phyloP scores from a whole-genome alignment of 768 basidiomycete species.

The Brasilioporus rufonigricans region DNA sequence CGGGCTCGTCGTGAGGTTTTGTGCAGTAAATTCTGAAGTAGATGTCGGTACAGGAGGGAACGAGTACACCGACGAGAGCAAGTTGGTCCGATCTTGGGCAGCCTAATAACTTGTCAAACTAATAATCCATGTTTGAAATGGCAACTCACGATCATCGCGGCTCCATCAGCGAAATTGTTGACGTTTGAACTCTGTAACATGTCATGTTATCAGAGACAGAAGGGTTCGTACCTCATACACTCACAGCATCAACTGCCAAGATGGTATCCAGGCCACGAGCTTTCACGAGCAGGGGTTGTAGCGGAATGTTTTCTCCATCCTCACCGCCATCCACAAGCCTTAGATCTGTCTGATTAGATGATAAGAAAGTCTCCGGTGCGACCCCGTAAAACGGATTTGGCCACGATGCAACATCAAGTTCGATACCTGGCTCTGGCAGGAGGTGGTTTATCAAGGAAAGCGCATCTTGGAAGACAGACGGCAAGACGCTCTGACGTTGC shows the following conservation, averaged over 20 bases:
- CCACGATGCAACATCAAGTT: constrained; percentile 31
- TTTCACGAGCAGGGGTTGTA: constrained; percentile 48
- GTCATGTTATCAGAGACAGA: not conserved
- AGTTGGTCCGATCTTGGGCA: constrained; percentile 37
- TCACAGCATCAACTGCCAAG: constrained; percentile 45
- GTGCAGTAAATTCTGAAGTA: constrained; percentile 29
- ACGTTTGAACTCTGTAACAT: constrained; percentile 13
- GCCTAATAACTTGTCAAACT: constrained; percentile 6
- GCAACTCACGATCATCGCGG: constrained; percentile 25
- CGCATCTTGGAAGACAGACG: constrained; percentile 4
- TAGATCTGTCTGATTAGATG: constrained; percentile 31
- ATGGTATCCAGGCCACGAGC: constrained; percentile 47
- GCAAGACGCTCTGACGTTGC: constrained; percentile 9
- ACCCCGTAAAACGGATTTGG: constrained; percentile 41
- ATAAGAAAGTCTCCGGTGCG: constrained; percentile 32
- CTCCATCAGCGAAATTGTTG: constrained; percentile 24
- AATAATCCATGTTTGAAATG: not conserved
- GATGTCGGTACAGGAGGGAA: constrained; percentile 32
- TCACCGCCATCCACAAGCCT: constrained; percentile 41
- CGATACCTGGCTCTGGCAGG: constrained; percentile 23
- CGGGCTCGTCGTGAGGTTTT: constrained; percentile 35
- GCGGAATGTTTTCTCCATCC: constrained; percentile 42
- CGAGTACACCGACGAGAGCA: constrained; percentile 33
- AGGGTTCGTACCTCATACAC: not conserved
- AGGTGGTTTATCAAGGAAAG: constrained; percentile 17